Evolutionary conservation across 768 basidiomycete genomes (phyloP), one percentile per base, ranked within the genome.

Genomic region (Termitomyces eurrhizus): DNA sequence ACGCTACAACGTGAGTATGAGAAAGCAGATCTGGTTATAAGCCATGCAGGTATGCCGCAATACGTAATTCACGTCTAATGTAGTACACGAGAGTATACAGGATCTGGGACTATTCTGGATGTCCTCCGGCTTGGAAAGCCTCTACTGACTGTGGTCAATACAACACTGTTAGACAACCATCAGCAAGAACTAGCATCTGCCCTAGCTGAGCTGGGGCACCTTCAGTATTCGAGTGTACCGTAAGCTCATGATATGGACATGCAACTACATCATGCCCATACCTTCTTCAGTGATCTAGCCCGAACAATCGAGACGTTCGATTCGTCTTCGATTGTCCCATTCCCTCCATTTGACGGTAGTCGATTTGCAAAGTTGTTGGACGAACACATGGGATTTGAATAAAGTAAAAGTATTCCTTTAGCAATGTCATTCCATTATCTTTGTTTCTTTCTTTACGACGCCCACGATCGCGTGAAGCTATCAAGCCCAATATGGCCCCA

Each of bases 91-190:
- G 52, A 95, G 24, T 53, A 26, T 35, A 57, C 61, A 98, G 96
- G 96, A 56, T 90, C 96, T 24, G 96, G 96, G 12, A 97, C 96
- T 4, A 95, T 98, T 67, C 80, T 98, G 35, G 92, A 96, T 49
- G 92, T 88, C 11, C 77, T 98, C 52, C 80, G 94, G 36, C 76
- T 83, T 53, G 79, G 80, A 51, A 93, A 90, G 68, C 82, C 84
- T 7, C 77, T 99, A 64, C 88, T 99, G 64, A 89, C 92, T 4
- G 87, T 97, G 3, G 95, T 95, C 12, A 99, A 99, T 71, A 77
- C 87, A 46, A 89, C 91, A 0, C 76, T 99, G 35, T 82, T 95
- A 71, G 89, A 97, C 72, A 92, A 97, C 70, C 96, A 99, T 69
- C 96, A 99, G 77, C 79, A 86, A 57, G 93, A 99, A 68, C 78